Evolutionary conservation across 1,284 basidiomycete genomes (phyloP), one percentile per base, ranked within the genome.

Genomic region (Trichosporon sp.): DNA sequence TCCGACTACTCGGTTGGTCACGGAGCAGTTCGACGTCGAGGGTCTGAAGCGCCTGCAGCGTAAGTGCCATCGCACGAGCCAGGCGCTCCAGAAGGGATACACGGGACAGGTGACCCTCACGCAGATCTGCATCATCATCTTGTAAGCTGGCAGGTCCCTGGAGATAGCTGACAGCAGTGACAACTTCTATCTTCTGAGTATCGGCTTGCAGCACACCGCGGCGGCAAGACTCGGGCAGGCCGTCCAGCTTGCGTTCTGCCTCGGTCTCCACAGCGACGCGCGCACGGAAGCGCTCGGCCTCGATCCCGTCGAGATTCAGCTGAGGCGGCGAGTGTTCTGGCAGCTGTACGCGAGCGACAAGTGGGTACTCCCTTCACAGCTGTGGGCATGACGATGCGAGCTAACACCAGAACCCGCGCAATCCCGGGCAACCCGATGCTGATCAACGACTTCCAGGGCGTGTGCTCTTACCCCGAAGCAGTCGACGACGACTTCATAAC

Each of bases 261-360:
- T 83, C 71, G 79, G 80, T 0, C 71, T 84, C 70, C 80, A 84
- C 74, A 80, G 77, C 43, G 81, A 84, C 66, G 76, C 76, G 4
- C 78, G 79, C 61, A 83, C 79, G 4, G 73, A 74, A 16, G 72
- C 78, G 1, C 74, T 81, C 5, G 79, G 78, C 0, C 74, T 82
- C 37, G 80, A 84, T 67, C 73, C 77, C 1, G 79, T 84, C 46
- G 80, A 83, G 68, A 69, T 82, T 5, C 81, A 84, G 68, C 73
- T 84, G 19, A 71, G 83, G 14, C 75, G 81, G 54, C 70, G 83
- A 32, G 81, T 82, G 19, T 84, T 86, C 82, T 96, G 93, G 59
- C 93, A 87, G 75, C 94, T 84, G 81, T 94, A 95, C 65, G 92
- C 90, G 67, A 92, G 90, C 40, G 84, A 83, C 92, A 92, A 95